phyloP scores from a whole-genome alignment of 208 protist species.

The Acanthamoeba quina region DNA sequence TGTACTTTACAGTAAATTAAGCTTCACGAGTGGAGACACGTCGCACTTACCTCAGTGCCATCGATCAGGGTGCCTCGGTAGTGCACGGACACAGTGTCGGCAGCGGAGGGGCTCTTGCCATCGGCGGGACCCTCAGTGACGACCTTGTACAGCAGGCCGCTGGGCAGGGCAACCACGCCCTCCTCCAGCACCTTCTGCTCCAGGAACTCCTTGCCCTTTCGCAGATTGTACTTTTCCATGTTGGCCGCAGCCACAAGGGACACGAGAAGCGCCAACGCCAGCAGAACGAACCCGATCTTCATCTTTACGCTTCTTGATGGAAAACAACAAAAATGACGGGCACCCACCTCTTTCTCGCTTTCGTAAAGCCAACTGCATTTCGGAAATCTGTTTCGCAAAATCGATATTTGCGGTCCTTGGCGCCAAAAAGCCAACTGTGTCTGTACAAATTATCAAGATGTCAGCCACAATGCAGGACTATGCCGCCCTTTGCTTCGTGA shows the following conservation, averaged over 20 bases:
- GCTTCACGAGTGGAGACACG: too few species aligned
- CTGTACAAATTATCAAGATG: not conserved
- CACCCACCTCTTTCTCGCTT: too few species aligned
- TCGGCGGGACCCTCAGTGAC: not conserved
- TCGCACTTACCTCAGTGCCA: slow-evolving; percentile 29
- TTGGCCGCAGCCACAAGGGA: not conserved
- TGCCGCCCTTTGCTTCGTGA: slow-evolving; percentile 28
- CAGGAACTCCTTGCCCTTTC: slow-evolving; percentile 56
- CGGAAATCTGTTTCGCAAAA: too few species aligned
- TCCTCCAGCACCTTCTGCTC: slow-evolving; percentile 14
- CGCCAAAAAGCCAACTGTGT: not conserved
- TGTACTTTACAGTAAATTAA: too few species aligned
- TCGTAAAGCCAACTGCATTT: too few species aligned
- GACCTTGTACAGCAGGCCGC: slow-evolving; percentile 67
- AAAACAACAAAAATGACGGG: too few species aligned
- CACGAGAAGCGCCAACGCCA: not conserved
- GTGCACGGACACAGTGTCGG: slow-evolving; percentile 38
- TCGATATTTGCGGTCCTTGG: too few species aligned
- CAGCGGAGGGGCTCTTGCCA: not conserved
- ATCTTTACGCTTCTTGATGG: not conserved
- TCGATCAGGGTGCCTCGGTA: slow-evolving; percentile 53
- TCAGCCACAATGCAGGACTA: slow-evolving; percentile 26
- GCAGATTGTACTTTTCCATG: slow-evolving; percentile 25
- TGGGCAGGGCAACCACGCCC: slow-evolving; percentile 33
- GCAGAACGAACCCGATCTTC: not conserved